phyloP scores from a whole-genome alignment of 805 yeast species.

The Barnettozyma californica region DNA sequence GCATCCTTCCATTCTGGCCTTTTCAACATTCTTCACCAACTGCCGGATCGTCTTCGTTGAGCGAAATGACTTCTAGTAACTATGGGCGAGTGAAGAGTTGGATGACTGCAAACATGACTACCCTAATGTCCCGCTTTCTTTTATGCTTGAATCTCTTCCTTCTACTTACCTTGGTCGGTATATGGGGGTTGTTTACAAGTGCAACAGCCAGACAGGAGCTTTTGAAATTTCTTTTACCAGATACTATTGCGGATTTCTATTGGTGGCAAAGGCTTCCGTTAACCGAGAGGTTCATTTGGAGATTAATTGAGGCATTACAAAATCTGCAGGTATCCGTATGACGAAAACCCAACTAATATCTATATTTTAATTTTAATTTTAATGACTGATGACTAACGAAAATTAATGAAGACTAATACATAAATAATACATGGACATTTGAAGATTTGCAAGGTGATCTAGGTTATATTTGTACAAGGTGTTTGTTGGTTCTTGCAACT shows the following conservation, averaged over 20 bases:
- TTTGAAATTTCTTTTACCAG: constrained; percentile 6
- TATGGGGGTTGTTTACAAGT: background rate
- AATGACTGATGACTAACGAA: background rate
- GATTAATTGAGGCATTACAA: constrained; percentile 13
- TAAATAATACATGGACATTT: background rate
- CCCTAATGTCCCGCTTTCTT: background rate
- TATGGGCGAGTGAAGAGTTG: background rate
- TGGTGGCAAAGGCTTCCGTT: constrained; percentile 20
- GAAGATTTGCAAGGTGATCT: background rate
- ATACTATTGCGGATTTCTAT: constrained; percentile 13
- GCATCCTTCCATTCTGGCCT: background rate
- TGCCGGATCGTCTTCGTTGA: background rate
- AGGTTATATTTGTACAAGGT: background rate
- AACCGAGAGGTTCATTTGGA: constrained; percentile 15
- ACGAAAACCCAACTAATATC: background rate
- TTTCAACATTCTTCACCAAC: background rate
- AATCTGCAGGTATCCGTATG: background rate
- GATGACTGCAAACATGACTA: background rate
- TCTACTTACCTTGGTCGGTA: background rate
- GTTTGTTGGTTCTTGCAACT: background rate
- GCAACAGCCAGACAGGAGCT: background rate
- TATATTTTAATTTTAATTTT: background rate
- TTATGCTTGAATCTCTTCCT: background rate
- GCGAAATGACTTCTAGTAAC: background rate
- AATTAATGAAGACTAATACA: background rate